phyloP scores from a whole-genome alignment of 441 rosid genomes.

The Adansonia rubrostipa region DNA sequence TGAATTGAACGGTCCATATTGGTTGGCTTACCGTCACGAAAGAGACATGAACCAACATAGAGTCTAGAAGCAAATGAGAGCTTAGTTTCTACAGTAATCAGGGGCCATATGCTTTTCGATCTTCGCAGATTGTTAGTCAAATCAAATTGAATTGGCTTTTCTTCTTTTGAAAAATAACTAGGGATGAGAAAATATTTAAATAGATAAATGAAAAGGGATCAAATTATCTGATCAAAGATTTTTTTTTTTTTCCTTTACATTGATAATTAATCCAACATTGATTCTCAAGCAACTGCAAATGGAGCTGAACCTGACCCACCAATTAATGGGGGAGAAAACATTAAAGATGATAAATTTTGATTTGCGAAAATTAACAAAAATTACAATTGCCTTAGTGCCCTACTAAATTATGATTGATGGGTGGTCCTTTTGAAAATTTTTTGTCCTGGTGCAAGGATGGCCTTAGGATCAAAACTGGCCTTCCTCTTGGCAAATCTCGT shows the following conservation, averaged over 20 bases:
- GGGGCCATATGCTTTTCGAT: not conserved
- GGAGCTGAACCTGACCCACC: slow-evolving; percentile 36
- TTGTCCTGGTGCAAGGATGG: slow-evolving; percentile 86
- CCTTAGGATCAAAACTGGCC: slow-evolving; percentile 71
- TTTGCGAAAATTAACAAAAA: not conserved
- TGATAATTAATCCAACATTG: not conserved
- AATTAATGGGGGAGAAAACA: slow-evolving; percentile 21
- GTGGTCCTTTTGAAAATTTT: slow-evolving; percentile 61
- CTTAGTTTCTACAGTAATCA: slow-evolving; percentile 2
- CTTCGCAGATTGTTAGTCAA: slow-evolving; percentile 27
- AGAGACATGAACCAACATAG: slow-evolving; percentile 14
- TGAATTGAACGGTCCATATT: slow-evolving; percentile 32
- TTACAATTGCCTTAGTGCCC: slow-evolving; percentile 29
- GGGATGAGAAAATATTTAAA: too few species aligned
- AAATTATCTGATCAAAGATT: not conserved
- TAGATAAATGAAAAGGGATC: not conserved
- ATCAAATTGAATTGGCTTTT: slow-evolving; percentile 3
- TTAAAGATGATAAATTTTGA: slow-evolving; percentile 1
- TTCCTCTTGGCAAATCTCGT: slow-evolving; percentile 63
- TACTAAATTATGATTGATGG: slow-evolving; percentile 22
- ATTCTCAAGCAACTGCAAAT: slow-evolving; percentile 24
- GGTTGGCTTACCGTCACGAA: slow-evolving; percentile 25
- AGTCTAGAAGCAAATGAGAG: not conserved
- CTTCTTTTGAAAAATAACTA: not conserved
- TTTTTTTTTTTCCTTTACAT: not conserved